These are phyloP conservation scores for Blastocystis sp. DNA, from an alignment of 352 stramenopile species.

Conservation along the genomic window DNA sequence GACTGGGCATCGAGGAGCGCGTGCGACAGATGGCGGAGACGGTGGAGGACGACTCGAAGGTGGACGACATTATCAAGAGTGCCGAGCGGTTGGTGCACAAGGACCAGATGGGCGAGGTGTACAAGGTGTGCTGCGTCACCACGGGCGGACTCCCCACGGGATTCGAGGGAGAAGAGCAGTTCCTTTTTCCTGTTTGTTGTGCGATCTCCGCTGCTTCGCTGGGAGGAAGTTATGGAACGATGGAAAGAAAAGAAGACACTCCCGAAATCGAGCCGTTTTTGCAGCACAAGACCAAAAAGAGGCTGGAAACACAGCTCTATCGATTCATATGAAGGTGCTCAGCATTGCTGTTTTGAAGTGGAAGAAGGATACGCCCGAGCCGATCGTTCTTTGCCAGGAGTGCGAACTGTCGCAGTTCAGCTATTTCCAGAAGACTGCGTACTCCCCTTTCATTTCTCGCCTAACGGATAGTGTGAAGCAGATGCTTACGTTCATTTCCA, in stretches of 20 bases:
- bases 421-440: slow-evolving; percentile 81
- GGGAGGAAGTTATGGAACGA: too few relatives aligned
- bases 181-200: slow-evolving; percentile 64
- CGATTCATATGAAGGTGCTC: slow-evolving; percentile 79
- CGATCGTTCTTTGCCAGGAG: slow-evolving; percentile 76
- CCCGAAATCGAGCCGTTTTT: too few relatives aligned
- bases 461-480: slow-evolving; percentile 82
- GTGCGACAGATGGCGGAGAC: slow-evolving; percentile 72
- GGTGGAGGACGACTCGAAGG: slow-evolving; percentile 71
- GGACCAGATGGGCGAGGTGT: slow-evolving; percentile 65
- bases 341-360: slow-evolving; percentile 78
- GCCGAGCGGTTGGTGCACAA: slow-evolving; percentile 58
- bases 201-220: slow-evolving; percentile 6
- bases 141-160: slow-evolving; percentile 55
- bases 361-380: slow-evolving; percentile 74
- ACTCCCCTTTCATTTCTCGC: neutral
- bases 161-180: slow-evolving; percentile 69
- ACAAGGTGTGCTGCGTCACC: slow-evolving; percentile 62
- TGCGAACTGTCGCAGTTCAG: slow-evolving; percentile 79
- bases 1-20: slow-evolving; percentile 73
- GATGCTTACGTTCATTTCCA: slow-evolving; percentile 98
- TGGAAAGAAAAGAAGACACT: too few relatives aligned
- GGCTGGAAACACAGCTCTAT: neutral
- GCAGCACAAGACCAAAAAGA: too few relatives aligned
- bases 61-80: slow-evolving; percentile 70